Percentiles rank a stretch among this genome's conserved stretches.
These are phyloP conservation scores for Pleurotus cornucopiae DNA, from an alignment of 768 basidiomycete species.

Conservation along the genomic window DNA sequence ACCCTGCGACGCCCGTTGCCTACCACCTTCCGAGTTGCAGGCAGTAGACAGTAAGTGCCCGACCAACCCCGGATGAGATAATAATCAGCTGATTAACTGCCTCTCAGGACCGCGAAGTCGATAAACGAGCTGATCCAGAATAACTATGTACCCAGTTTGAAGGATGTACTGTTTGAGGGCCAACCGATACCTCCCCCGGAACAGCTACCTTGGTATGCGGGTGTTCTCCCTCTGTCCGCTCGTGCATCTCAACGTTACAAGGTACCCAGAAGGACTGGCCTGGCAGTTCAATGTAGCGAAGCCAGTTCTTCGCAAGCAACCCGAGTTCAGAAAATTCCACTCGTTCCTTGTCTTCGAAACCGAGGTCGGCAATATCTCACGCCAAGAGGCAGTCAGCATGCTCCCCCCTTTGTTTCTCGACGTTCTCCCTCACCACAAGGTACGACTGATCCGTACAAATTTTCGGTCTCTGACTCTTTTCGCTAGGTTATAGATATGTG, in stretches of 20 bases:
- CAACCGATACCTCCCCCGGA: constrained; percentile 73
- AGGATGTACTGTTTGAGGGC: constrained; percentile 73
- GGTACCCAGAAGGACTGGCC: constrained; percentile 93
- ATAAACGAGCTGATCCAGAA: constrained; percentile 78
- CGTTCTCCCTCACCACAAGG: constrained; percentile 85
- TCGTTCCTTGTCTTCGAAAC: constrained; percentile 97
- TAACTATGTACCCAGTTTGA: constrained; percentile 74
- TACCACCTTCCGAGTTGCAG: constrained; percentile 90
- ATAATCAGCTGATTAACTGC: constrained; percentile 8
- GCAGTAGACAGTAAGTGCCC: constrained; percentile 69
- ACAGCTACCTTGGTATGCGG: constrained; percentile 76
- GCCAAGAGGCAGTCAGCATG: constrained; percentile 99
- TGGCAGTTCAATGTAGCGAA: constrained; percentile 97
- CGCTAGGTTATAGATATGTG: constrained; percentile 93
- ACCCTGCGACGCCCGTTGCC: constrained; percentile 71
- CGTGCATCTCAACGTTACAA: constrained; percentile 21
- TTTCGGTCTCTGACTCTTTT: not conserved
- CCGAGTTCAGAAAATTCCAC: constrained; percentile 93
- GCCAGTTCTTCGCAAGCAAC: constrained; percentile 77
- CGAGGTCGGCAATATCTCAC: constrained; percentile 92
- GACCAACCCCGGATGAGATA: not conserved
- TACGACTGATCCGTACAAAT: constrained; percentile 20
- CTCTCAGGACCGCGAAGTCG: constrained; percentile 52
- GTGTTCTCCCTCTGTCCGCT: not conserved
- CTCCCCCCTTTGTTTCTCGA: constrained; percentile 94